Conservation (phyloP, 1,284 basidiomycete genomes). For the Trichosporon sp. region DNA sequence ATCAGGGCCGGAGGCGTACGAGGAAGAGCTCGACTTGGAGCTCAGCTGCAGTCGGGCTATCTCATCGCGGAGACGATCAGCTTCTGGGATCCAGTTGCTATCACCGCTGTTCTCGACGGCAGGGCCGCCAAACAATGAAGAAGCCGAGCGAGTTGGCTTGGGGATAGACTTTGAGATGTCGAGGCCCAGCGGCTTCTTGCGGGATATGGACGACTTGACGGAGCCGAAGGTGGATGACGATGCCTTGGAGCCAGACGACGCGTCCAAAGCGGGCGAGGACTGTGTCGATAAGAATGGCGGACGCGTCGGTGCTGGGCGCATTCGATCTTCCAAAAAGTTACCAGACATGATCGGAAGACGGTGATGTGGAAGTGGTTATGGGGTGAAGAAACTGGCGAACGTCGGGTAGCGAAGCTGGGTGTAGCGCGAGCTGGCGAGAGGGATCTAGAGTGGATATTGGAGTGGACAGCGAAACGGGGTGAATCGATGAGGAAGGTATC, state of each 20-base stretch:
- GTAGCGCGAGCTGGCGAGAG: background rate
- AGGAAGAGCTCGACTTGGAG: constrained; percentile 62
- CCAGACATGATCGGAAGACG: constrained; percentile 12
- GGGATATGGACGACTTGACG: constrained; percentile 45
- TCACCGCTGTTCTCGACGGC: constrained; percentile 32
- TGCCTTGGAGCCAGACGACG: constrained; percentile 8
- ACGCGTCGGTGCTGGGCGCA: constrained; percentile 7
- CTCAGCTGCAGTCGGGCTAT: constrained; percentile 61
- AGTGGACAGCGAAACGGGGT: background rate
- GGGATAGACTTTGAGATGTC: constrained; percentile 52
- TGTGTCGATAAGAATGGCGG: constrained; percentile 9
- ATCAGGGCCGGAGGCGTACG: constrained; percentile 32
- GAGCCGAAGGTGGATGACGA: constrained; percentile 24
- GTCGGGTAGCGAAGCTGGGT: background rate
- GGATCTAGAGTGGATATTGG: background rate
- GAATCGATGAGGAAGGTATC: constrained; percentile 15
- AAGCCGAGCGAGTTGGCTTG: constrained; percentile 33
- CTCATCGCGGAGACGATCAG: constrained; percentile 56
- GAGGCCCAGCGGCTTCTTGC: constrained; percentile 54
- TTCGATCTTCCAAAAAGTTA: constrained; percentile 10
- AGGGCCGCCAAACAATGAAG: constrained; percentile 36
- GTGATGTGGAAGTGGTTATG: background rate
- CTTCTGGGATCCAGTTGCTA: constrained; percentile 54
- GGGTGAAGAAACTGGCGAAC: background rate
- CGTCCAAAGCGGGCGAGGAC: constrained; percentile 1